Evolutionary conservation across 139 green algal genomes (phyloP), one percentile per base, ranked within the genome.

Genomic region (Auxenochlorella protothecoides): DNA sequence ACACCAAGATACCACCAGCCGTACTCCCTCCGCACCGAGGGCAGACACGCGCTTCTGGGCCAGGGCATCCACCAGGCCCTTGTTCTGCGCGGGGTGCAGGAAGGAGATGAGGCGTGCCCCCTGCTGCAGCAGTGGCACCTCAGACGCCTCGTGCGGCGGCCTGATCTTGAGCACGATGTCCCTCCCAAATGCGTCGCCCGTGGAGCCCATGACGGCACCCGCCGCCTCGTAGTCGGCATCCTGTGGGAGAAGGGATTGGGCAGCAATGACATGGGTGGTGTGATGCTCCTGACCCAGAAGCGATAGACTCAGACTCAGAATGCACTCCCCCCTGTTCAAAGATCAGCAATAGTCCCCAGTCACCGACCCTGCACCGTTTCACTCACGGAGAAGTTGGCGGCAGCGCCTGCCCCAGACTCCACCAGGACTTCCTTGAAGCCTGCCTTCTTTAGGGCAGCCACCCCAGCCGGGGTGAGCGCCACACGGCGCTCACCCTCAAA

Each of bases 81-180:
- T 81, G 79, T 95, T 94, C 69, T 85, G 78, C 2, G 84, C 85
- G 6, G 91, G 91, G 70, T 95, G 78, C 68, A 96, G 78, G 76
- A 91, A 91, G 55, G 71, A 84, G 53, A 96, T 76, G 44, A 96
- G 81, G 68, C 76, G 78, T 69, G 78, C 75, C 5, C 83, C 80
- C 64, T 86, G 67, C 67, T 89, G 87, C 70, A 95, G 79, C 60
- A 84, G 57, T 52, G 67, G 57, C 55, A 86, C 85, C 78, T 93
- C 88, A 3, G 66, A 63, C 11, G 76, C 53, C 12, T 84, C 5
- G 53, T 65, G 72, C 5, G 87, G 87, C 4, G 87, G 83, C 56
- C 85, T 77, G 59, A 92, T 71, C 72, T 85, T 85, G 52, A 82
- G 66, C 11, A 84, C 68, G 4, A 94, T 79, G 55, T 93, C 89